Conservation (phyloP, 495 filamentous ascomycete species). For the Jackrogersella minutella region DNA sequence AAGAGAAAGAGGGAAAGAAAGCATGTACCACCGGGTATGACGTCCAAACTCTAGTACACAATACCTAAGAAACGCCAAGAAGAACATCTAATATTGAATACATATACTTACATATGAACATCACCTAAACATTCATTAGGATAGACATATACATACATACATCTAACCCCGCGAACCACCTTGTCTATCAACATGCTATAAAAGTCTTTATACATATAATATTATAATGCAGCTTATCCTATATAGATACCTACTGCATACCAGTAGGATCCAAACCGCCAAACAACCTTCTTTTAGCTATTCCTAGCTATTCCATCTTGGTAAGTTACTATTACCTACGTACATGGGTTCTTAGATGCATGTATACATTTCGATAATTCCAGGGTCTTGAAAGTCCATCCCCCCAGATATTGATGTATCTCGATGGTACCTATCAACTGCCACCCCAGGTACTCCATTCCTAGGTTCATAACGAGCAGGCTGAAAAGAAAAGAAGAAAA, state of each 20-base stretch:
- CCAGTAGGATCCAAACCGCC: too few relatives aligned
- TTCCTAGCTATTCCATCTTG: too few relatives aligned
- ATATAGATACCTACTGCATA: too few relatives aligned
- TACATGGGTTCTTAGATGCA: too few relatives aligned
- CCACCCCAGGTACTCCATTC: not conserved
- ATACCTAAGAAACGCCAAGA: not conserved
- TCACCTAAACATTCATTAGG: not conserved
- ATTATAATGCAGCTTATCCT: too few relatives aligned
- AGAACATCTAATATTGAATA: not conserved
- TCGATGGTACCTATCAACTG: not conserved
- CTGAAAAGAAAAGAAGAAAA: not conserved
- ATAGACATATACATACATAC: constrained; percentile 1
- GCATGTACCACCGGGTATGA: constrained; percentile 27
- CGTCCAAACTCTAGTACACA: constrained; percentile 17
- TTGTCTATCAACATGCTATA: not conserved
- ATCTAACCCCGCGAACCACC: constrained; percentile 4
- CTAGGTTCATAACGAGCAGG: constrained; percentile 2
- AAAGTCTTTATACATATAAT: too few relatives aligned
- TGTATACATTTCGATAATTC: not conserved
- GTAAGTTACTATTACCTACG: too few relatives aligned
- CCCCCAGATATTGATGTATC: not conserved
- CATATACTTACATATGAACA: not conserved
- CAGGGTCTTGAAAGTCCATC: not conserved
- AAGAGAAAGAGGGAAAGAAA: constrained; percentile 15
- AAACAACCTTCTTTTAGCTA: too few relatives aligned